A percentile compares a stretch with the other conserved stretches of the same genome.
Conservation (phyloP, 75 land plant species). For the Cupressus sempervirens region DNA sequence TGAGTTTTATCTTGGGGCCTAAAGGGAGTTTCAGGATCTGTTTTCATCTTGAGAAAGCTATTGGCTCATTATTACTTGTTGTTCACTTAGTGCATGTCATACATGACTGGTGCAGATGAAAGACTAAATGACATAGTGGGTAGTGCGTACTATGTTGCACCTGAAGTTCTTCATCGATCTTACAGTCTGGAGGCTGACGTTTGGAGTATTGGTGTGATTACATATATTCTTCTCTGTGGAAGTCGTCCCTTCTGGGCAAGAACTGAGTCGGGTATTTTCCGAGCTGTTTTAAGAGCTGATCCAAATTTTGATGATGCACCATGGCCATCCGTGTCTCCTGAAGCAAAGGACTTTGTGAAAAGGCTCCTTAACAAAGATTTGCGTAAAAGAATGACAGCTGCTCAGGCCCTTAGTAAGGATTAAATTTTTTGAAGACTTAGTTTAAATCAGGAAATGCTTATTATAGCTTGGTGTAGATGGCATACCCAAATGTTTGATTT, state of each 20-base stretch:
- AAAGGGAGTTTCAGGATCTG: neutral
- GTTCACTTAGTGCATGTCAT: conserved; percentile 5
- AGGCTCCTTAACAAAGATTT: conserved; percentile 51
- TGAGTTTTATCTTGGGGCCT: neutral
- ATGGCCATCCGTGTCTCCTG: conserved; percentile 58
- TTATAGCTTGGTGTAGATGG: neutral
- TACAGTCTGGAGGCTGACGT: conserved; percentile 60
- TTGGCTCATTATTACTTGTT: neutral
- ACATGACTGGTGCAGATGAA: conserved; percentile 39
- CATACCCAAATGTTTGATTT: neutral
- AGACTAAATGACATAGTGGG: conserved; percentile 60
- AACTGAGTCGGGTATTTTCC: conserved; percentile 46
- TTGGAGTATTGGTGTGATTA: conserved; percentile 61
- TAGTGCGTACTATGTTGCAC: conserved; percentile 60
- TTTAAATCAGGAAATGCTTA: neutral
- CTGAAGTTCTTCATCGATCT: conserved; percentile 55
- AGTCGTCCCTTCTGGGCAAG: conserved; percentile 63
- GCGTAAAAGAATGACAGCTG: conserved; percentile 62
- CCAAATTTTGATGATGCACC: conserved; percentile 66
- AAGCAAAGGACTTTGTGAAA: conserved; percentile 67
- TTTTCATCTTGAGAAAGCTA: neutral
- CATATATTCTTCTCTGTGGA: conserved; percentile 54
- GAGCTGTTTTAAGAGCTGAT: conserved; percentile 58
- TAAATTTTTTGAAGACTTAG: conserved; percentile 1
- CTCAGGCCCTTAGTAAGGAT: conserved; percentile 53